Conservation (phyloP, 78 protist genomes). For the Dictyostelium intermedium region DNA sequence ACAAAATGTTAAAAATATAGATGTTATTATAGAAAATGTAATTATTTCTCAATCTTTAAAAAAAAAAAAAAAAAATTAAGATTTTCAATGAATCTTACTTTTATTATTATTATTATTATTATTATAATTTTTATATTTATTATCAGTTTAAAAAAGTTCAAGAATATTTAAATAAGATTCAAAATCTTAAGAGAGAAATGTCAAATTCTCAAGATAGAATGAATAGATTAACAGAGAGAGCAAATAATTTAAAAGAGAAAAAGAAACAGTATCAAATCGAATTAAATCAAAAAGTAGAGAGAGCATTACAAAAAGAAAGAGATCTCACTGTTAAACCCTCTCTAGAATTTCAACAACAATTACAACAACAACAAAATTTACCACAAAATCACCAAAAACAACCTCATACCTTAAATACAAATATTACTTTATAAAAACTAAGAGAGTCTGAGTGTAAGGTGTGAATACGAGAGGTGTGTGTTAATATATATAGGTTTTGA, state of each 20-base stretch:
- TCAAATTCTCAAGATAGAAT: conserved; percentile 28
- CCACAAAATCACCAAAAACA: conserved; percentile 10
- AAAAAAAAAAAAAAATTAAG: neutral
- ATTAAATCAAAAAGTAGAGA: conserved; percentile 41
- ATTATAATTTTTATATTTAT: too few species aligned
- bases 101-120: neutral
- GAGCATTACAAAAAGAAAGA: conserved; percentile 64
- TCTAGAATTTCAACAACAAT: conserved; percentile 29
- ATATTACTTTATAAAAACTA: conserved; percentile 3
- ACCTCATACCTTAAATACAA: conserved; percentile 20
- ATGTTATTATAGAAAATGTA: conserved; percentile 67
- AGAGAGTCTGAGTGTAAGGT: neutral
- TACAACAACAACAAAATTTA: conserved; percentile 11
- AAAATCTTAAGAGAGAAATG: conserved; percentile 60
- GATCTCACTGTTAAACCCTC: conserved; percentile 64
- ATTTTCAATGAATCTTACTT: neutral
- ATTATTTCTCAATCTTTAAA: neutral
- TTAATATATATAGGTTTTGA: too few species aligned
- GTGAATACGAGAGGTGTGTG: too few species aligned
- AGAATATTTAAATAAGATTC: conserved; percentile 58
- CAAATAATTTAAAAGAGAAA: conserved; percentile 43
- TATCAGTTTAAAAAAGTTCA: conserved; percentile 39
- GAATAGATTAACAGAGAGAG: conserved; percentile 32
- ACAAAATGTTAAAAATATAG: conserved; percentile 46
- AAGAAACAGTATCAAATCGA: conserved; percentile 47